Percentiles rank a stretch among this genome's conserved stretches.
Conservation (phyloP, 805 yeast species). For the Jamesozyma hellenica region DNA sequence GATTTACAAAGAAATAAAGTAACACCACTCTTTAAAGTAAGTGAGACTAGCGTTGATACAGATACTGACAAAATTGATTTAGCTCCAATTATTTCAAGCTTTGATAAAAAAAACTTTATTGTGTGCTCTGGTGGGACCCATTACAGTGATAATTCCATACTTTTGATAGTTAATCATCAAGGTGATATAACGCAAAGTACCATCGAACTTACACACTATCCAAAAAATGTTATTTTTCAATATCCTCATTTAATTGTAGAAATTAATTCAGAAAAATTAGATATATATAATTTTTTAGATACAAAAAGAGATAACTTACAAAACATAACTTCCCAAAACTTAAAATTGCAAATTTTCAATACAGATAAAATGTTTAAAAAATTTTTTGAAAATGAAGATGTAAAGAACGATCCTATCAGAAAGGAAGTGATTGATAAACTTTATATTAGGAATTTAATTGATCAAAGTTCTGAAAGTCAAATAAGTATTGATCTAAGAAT, state of each 20-base stretch:
- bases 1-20: constrained; percentile 10
- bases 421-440: constrained; percentile 17
- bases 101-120: constrained; percentile 14
- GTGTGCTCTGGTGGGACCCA: constrained; percentile 25
- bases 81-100: constrained; percentile 17
- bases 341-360: constrained; percentile 7
- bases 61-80: constrained; percentile 4
- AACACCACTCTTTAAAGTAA: constrained; percentile 22
- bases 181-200: constrained; percentile 28
- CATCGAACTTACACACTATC: constrained; percentile 21
- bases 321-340: constrained; percentile 2
- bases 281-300: constrained; percentile 3
- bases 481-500: constrained; percentile 21
- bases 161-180: constrained; percentile 20
- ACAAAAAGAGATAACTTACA: neutral
- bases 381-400: constrained; percentile 5
- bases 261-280: constrained; percentile 8
- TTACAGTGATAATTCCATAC: constrained; percentile 22
- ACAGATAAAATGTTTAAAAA: constrained; percentile 11
- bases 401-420: neutral
- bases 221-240: constrained; percentile 13
- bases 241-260: constrained; percentile 21
- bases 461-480: constrained; percentile 11
- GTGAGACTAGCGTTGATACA: constrained; percentile 14
- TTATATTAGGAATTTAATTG: constrained; percentile 14